These are phyloP conservation scores for Rutstroemia sp. DNA, from an alignment of 2,329 filamentous ascomycete species.

Conservation along the genomic window DNA sequence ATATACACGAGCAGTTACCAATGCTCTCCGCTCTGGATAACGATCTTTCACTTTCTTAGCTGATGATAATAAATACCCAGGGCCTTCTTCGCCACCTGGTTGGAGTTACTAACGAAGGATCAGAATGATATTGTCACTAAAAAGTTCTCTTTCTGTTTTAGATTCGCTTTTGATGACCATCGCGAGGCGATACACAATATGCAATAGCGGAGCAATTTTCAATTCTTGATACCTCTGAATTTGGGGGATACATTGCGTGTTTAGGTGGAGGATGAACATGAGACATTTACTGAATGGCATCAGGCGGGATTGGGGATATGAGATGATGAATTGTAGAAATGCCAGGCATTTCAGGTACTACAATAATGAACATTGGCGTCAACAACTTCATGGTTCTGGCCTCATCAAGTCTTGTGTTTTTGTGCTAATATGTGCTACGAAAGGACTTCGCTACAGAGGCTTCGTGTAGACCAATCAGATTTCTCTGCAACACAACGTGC, in stretches of 20 bases:
- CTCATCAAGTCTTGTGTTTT: not conserved
- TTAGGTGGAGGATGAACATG: slow-evolving; percentile 6
- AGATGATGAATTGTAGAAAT: not conserved
- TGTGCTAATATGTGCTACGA: too few relatives aligned
- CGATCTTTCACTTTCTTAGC: slow-evolving; percentile 12
- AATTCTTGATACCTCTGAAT: slow-evolving; percentile 12
- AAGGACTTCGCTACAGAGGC: not conserved
- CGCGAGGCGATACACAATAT: slow-evolving; percentile 22
- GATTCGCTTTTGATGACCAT: slow-evolving; percentile 23
- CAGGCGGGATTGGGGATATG: not conserved
- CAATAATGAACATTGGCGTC: not conserved
- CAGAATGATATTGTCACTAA: slow-evolving; percentile 24
- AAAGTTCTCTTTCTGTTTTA: slow-evolving; percentile 25
- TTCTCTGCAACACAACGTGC: not conserved
- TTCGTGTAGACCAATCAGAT: not conserved
- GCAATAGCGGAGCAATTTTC: slow-evolving; percentile 17
- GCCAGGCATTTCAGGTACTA: slow-evolving; percentile 2
- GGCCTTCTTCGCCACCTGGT: slow-evolving; percentile 17
- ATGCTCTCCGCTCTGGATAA: slow-evolving; percentile 21
- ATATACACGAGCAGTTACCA: not conserved
- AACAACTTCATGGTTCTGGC: not conserved
- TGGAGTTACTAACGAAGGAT: slow-evolving; percentile 21
- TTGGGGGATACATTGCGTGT: not conserved
- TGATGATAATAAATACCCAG: slow-evolving; percentile 13
- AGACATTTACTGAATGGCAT: not conserved